Percentiles rank a stretch among this genome's conserved stretches.
phyloP scores from a whole-genome alignment of 164 flowering plant genomes.

The Chloranthus sessilifolius region DNA sequence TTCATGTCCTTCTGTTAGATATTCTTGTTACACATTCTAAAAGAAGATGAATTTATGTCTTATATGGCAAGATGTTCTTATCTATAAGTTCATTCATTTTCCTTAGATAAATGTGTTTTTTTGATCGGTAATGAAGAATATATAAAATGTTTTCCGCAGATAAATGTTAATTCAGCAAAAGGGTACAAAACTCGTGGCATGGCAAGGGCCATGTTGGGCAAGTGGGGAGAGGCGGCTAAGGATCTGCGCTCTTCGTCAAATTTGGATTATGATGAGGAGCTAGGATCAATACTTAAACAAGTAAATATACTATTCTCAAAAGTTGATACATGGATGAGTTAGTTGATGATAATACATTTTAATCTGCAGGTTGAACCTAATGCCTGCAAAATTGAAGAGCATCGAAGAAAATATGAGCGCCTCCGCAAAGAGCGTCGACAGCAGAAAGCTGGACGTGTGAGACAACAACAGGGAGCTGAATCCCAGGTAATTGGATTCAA shows the following conservation, averaged over 20 bases:
- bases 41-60: too few relatives aligned
- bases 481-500: conserved; percentile 42
- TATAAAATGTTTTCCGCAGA: conserved; percentile 47
- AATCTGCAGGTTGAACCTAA: conserved; percentile 82
- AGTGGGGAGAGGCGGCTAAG: conserved; percentile 86
- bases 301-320: conserved; percentile 21
- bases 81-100: neutral
- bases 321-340: neutral
- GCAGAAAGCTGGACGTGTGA: conserved; percentile 47
- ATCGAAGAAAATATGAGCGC: conserved; percentile 80
- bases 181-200: conserved; percentile 90
- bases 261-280: conserved; percentile 86
- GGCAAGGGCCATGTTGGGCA: conserved; percentile 77
- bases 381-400: conserved; percentile 80
- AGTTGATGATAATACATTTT: conserved; percentile 3
- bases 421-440: conserved; percentile 57
- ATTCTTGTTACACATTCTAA: neutral
- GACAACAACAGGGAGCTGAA: conserved; percentile 57
- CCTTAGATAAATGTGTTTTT: too few relatives aligned
- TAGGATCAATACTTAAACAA: conserved; percentile 68
- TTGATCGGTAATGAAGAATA: too few relatives aligned
- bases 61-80: too few relatives aligned
- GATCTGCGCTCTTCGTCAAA: conserved; percentile 84
- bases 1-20: neutral
- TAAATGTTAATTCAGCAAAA: conserved; percentile 91